phyloP scores from a whole-genome alignment of 169 alveolate genomes.

The Eimeria praecox region DNA sequence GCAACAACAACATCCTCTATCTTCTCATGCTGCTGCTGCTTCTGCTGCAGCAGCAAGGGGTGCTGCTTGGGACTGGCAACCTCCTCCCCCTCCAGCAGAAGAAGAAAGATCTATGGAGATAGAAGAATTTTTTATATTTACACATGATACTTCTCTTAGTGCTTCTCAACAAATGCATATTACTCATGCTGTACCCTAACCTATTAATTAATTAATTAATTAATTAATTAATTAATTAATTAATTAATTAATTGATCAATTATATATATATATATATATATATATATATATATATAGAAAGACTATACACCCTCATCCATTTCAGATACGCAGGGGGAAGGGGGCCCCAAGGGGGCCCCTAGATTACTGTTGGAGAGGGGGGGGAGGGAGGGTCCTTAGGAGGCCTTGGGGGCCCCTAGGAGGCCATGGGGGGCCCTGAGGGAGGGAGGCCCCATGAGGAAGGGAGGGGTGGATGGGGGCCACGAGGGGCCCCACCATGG shows the following conservation, averaged over 20 bases:
- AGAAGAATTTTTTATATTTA: neutral
- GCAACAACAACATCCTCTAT: neutral
- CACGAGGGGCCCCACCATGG: neutral
- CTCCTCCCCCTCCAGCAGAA: conserved; percentile 25
- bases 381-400: too few species aligned
- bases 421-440: neutral
- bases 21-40: neutral
- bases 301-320: too few species aligned
- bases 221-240: too few species aligned
- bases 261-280: too few species aligned
- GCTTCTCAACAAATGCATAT: neutral
- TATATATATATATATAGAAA: too few species aligned
- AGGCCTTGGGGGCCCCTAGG: neutral
- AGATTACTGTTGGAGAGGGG: neutral
- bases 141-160: conserved; percentile 10
- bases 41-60: neutral
- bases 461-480: neutral
- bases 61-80: conserved; percentile 31
- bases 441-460: neutral
- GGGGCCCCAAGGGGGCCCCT: conserved; percentile 5
- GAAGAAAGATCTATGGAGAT: neutral
- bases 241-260: too few species aligned
- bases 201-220: neutral
- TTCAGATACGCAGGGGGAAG: too few species aligned
- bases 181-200: neutral